Evolutionary conservation across 805 yeast species (phyloP), one percentile per base, ranked within the genome.

Genomic region (Debaryomyces hansenii): DNA sequence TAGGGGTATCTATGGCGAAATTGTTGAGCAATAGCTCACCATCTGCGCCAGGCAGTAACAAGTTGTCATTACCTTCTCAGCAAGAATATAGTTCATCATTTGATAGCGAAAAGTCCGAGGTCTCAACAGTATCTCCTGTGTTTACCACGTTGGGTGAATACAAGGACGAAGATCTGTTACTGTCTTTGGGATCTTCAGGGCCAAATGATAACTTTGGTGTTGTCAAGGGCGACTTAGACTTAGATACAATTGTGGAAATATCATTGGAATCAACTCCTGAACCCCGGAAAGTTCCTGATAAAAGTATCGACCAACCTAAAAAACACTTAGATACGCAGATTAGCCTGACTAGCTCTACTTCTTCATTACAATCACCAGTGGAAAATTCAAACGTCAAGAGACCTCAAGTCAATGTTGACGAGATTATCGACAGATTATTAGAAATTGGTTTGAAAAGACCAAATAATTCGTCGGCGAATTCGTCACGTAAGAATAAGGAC

Each of bases 341-440:
- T 16, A 15, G 16, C 27, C 16, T 16, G 21, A 44, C 50, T 15
- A 37, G 21, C 16, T 52, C 57, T 4, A 47, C 55, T 5, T 50
- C 56, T 7, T 47, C 56, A 6, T 31, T 49, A 5, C 8, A 8
- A 28, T 49, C 56, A 1, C 53, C 58, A 8, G 56, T 62, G n/a
- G n/a, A 47, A 4, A 41, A 27, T 21, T 11, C 49, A 3, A 29
- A 9, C n/a, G 15, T 35, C 5, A 51, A 39, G 32, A 52, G 47
- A 20, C 29, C 32, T 18, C 70, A 67, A n/a, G 54, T 81, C 35
- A 80, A 85, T 58, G 58, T 87, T 20, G 91, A 87, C 62, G 67
- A 77, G 5, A 75, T 84, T 24, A 85, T 87, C 52, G 84, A 81
- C 40, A 79, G 77, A 48, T 66, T 87, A 46, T 67, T 85, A 32